phyloP scores from a whole-genome alignment of 2,329 filamentous ascomycete species.

The Fusarium sp. region DNA sequence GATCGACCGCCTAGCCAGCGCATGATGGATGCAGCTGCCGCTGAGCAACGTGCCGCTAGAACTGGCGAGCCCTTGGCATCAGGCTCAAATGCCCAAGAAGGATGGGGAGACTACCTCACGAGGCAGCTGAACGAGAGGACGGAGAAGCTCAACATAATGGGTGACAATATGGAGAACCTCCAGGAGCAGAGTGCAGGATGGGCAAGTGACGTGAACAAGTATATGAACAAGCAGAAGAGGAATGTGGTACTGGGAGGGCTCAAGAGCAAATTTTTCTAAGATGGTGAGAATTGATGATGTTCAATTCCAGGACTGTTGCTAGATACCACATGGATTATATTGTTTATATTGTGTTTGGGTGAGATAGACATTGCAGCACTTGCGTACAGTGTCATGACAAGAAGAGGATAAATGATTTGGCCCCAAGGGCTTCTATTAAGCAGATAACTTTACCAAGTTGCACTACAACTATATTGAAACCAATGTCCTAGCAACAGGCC shows the following conservation, averaged over 20 bases:
- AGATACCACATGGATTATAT: constrained; percentile 23
- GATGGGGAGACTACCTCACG: constrained; percentile 83
- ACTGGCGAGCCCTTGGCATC: constrained; percentile 45
- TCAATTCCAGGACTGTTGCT: constrained; percentile 1
- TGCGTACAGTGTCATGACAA: neutral
- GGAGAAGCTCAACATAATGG: constrained; percentile 84
- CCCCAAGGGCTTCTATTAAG: neutral
- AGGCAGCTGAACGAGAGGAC: constrained; percentile 91
- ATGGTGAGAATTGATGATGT: neutral
- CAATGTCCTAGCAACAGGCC: neutral
- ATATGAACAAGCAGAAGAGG: constrained; percentile 86
- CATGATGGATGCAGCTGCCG: constrained; percentile 83
- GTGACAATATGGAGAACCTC: constrained; percentile 85
- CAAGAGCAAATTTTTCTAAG: constrained; percentile 68
- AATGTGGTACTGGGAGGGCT: constrained; percentile 80
- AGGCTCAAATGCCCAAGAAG: constrained; percentile 62
- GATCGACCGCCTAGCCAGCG: constrained; percentile 89
- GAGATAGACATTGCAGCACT: neutral
- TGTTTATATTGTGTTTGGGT: neutral
- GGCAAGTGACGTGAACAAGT: constrained; percentile 90
- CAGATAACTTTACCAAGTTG: neutral
- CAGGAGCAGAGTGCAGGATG: constrained; percentile 85
- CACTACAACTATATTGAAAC: neutral
- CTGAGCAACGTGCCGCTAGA: constrained; percentile 75
- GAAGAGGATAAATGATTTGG: neutral